A percentile compares a stretch with the other conserved stretches of the same genome.
These are phyloP conservation scores for thale cress (Arabidopsis thaliana) DNA, from an alignment of 345 rosid species.

Conservation along the genomic window TAIR10.1 NC_003070.9:23161501-23162000, in stretches of 20 bases:
- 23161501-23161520: background rate
- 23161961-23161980: no score
- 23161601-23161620: background rate
- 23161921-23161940: background rate
- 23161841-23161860: background rate
- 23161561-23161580: background rate
- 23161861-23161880: background rate
- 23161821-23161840: background rate
- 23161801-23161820: background rate
- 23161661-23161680: background rate
- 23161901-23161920: background rate
- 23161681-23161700: background rate
- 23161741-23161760: background rate
- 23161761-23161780: background rate
- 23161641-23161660: background rate
- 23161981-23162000: no score
- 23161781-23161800: slow-evolving; percentile 2
- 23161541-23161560: background rate
- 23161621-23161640: background rate
- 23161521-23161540: background rate
- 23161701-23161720: background rate
- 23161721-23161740: background rate
- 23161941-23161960: background rate
- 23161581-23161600: background rate
- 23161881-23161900: background rate